Evolutionary conservation across 306 rosid species (phyloP).

Genomic region (Quercus wislizeni): DNA sequence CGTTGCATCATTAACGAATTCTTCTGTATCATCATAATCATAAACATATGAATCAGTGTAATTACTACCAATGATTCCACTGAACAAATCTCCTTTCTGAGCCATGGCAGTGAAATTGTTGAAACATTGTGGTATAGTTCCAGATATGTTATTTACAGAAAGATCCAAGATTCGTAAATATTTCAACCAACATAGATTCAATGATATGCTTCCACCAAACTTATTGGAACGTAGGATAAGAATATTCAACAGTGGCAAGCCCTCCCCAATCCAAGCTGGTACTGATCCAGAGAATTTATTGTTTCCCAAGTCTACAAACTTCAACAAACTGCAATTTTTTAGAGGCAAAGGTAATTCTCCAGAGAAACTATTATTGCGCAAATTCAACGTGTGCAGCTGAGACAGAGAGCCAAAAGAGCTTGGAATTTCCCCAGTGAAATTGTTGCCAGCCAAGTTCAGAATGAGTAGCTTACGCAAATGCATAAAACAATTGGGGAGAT

Average conservation of each 20-base stretch:
- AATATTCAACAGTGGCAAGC: not conserved
- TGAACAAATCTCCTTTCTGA: too few species aligned
- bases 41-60: too few species aligned
- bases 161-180: conserved; percentile 2
- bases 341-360: conserved; percentile 27
- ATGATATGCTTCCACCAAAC: conserved; percentile 11
- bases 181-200: not conserved
- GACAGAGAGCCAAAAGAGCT: not conserved
- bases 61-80: too few species aligned
- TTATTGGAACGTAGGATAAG: conserved; percentile 4
- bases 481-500: conserved; percentile 23
- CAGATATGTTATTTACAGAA: not conserved
- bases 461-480: not conserved
- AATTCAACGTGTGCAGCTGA: not conserved
- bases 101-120: conserved; percentile 15
- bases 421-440: conserved; percentile 11
- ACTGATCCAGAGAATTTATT: conserved; percentile 19
- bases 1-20: too few species aligned
- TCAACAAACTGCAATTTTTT: conserved; percentile 8
- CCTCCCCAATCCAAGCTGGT: conserved; percentile 21
- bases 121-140: conserved; percentile 1
- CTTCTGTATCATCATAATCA: too few species aligned
- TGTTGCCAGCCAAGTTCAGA: conserved; percentile 12
- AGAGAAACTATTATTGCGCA: not conserved
- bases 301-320: conserved; percentile 14